Percentiles rank a stretch among this genome's conserved stretches.
phyloP scores from a whole-genome alignment of 2,329 filamentous ascomycete species.

The Pestalotiopsis sp. region DNA sequence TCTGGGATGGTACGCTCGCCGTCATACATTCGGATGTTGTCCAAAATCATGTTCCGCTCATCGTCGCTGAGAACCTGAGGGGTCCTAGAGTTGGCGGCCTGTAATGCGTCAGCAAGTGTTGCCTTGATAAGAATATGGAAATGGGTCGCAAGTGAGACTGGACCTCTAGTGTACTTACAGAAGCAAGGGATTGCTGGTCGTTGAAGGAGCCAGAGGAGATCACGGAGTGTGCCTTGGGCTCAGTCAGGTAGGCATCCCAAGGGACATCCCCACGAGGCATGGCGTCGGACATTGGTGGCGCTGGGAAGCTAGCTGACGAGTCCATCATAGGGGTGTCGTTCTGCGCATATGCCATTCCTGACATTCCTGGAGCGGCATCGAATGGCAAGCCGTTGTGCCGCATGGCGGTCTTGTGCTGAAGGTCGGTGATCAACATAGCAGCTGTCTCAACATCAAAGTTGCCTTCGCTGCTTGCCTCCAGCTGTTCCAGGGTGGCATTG shows the following conservation, averaged over 20 bases:
- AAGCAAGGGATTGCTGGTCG: slow-evolving; percentile 67
- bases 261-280: slow-evolving; percentile 80
- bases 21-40: slow-evolving; percentile 82
- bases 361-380: slow-evolving; percentile 62
- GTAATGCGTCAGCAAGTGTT: slow-evolving; percentile 69
- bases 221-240: slow-evolving; percentile 77
- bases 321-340: slow-evolving; percentile 75
- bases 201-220: slow-evolving; percentile 66
- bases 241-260: slow-evolving; percentile 86
- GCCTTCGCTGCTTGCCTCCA: slow-evolving; percentile 86
- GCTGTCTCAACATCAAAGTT: slow-evolving; percentile 96
- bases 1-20: slow-evolving; percentile 82
- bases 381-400: slow-evolving; percentile 58
- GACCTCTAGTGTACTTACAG: slow-evolving; percentile 48
- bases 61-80: slow-evolving; percentile 85
- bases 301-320: slow-evolving; percentile 73
- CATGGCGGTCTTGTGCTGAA: slow-evolving; percentile 89
- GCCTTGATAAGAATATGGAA: slow-evolving; percentile 61
- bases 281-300: slow-evolving; percentile 54
- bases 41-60: slow-evolving; percentile 81
- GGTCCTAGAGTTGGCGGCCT: slow-evolving; percentile 68
- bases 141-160: slow-evolving; percentile 60
- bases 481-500: slow-evolving; percentile 84
- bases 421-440: slow-evolving; percentile 97
- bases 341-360: slow-evolving; percentile 62